These are phyloP conservation scores for Penicillium maclennaniae DNA, from an alignment of 495 filamentous ascomycete genomes.

Conservation along the genomic window DNA sequence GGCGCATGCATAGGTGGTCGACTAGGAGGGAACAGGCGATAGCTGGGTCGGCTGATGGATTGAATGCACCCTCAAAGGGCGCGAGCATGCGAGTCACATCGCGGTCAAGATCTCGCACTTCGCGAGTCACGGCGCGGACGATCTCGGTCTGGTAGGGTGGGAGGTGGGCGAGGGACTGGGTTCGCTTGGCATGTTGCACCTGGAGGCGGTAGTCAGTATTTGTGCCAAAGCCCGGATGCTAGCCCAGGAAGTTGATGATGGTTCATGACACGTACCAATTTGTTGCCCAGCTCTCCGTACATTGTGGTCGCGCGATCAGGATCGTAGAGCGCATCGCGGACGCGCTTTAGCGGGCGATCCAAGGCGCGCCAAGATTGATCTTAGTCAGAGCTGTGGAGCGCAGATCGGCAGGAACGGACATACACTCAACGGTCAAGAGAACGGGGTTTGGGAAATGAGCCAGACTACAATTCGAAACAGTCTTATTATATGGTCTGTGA, in stretches of 20 bases:
- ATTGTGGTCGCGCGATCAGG: slow-evolving; percentile 47
- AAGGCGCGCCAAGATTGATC: slow-evolving; percentile 24
- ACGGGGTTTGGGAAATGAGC: not conserved
- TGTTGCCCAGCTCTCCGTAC: slow-evolving; percentile 91
- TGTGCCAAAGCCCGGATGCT: not conserved
- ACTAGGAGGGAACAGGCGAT: slow-evolving; percentile 85
- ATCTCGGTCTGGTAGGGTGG: slow-evolving; percentile 93
- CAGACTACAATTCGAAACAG: not conserved
- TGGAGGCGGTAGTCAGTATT: slow-evolving; percentile 28
- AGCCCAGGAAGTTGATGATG: not conserved
- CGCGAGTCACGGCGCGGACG: slow-evolving; percentile 79
- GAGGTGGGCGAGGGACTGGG: slow-evolving; percentile 79
- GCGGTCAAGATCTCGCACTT: slow-evolving; percentile 92
- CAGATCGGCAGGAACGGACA: slow-evolving; percentile 4
- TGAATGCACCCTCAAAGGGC: slow-evolving; percentile 78
- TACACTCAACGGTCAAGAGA: not conserved
- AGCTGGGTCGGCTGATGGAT: slow-evolving; percentile 78
- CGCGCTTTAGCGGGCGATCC: slow-evolving; percentile 18
- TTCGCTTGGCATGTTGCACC: slow-evolving; percentile 97
- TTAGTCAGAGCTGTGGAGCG: slow-evolving; percentile 24
- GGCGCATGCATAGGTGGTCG: slow-evolving; percentile 88
- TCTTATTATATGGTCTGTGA: not conserved
- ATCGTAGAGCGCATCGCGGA: slow-evolving; percentile 11
- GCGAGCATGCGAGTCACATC: slow-evolving; percentile 78
- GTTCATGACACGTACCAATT: slow-evolving; percentile 53